These are phyloP conservation scores for Hypoxylon sp. DNA, from an alignment of 2,329 filamentous ascomycete genomes.

Conservation along the genomic window DNA sequence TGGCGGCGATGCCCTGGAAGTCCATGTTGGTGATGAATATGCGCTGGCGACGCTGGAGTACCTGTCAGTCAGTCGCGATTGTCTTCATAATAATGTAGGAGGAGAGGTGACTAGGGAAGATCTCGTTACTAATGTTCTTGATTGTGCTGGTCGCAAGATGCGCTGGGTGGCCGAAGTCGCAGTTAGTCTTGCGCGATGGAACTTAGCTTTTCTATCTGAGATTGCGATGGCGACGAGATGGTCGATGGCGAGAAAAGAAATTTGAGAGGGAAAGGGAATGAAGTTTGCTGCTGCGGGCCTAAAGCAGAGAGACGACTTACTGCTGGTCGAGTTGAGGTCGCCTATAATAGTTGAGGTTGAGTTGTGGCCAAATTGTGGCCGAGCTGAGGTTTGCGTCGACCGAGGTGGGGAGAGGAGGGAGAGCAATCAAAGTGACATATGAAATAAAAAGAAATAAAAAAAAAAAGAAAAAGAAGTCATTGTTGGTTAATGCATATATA, in stretches of 20 bases:
- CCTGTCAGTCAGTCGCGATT: constrained; percentile 16
- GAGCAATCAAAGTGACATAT: too few species aligned
- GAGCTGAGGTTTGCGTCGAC: too few species aligned
- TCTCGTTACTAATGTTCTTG: constrained; percentile 12
- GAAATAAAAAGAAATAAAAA: not conserved
- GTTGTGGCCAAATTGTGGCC: too few species aligned
- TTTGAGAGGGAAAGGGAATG: not conserved
- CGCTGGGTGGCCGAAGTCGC: too few species aligned
- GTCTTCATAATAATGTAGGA: constrained; percentile 23
- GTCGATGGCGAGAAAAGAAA: not conserved
- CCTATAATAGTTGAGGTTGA: too few species aligned
- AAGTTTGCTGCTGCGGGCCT: not conserved
- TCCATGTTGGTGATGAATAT: constrained; percentile 16
- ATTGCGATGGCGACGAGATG: too few species aligned
- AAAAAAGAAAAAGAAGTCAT: not conserved
- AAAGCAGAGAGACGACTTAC: too few species aligned
- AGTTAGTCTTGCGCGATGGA: too few species aligned
- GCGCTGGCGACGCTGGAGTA: constrained; percentile 31
- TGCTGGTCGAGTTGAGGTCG: too few species aligned
- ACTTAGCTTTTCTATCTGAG: too few species aligned
- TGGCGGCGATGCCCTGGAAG: not conserved
- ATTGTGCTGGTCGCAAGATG: too few species aligned
- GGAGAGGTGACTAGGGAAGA: constrained; percentile 28
- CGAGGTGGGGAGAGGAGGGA: too few species aligned
- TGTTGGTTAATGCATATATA: not conserved